phyloP scores from a whole-genome alignment of 1,139 yeast species.

The Debaryomyces psychrophilus region DNA sequence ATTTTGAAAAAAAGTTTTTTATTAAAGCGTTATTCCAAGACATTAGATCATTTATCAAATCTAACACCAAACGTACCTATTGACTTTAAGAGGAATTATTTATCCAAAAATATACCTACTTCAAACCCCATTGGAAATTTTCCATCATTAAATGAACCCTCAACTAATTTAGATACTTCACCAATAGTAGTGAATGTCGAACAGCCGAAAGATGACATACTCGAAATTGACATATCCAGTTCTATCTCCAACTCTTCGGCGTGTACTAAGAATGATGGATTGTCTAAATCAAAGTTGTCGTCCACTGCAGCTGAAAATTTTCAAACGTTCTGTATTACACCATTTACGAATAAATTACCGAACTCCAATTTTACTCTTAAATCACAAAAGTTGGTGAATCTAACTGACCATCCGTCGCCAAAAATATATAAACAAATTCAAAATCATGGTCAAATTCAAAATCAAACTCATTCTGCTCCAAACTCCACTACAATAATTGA shows the following conservation, averaged over 20 bases:
- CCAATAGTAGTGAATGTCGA: slow-evolving; percentile 1
- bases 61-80: slow-evolving; percentile 29
- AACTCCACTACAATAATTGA: slow-evolving; percentile 31
- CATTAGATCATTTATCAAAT: slow-evolving; percentile 36
- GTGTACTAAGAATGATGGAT: slow-evolving; percentile 7
- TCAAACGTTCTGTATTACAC: slow-evolving; percentile 52
- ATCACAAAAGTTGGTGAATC: slow-evolving; percentile 7
- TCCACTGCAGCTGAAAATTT: slow-evolving; percentile 58
- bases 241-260: slow-evolving; percentile 8
- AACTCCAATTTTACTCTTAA: slow-evolving; percentile 9
- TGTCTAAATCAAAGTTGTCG: slow-evolving; percentile 3
- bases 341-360: slow-evolving; percentile 33
- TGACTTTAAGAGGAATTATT: slow-evolving; percentile 20
- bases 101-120: not conserved
- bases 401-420: slow-evolving; percentile 4
- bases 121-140: not conserved
- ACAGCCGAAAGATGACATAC: slow-evolving; percentile 14
- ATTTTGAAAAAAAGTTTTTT: slow-evolving; percentile 31
- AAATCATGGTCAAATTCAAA: slow-evolving; percentile 19
- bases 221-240: slow-evolving; percentile 15
- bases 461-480: slow-evolving; percentile 18
- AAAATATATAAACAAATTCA: slow-evolving; percentile 20
- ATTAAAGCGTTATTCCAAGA: slow-evolving; percentile 30
- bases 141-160: slow-evolving; percentile 15
- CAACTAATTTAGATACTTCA: slow-evolving; percentile 4